Evolutionary conservation across 768 basidiomycete genomes (phyloP).

Genomic region (Boletus subcaerulescens): DNA sequence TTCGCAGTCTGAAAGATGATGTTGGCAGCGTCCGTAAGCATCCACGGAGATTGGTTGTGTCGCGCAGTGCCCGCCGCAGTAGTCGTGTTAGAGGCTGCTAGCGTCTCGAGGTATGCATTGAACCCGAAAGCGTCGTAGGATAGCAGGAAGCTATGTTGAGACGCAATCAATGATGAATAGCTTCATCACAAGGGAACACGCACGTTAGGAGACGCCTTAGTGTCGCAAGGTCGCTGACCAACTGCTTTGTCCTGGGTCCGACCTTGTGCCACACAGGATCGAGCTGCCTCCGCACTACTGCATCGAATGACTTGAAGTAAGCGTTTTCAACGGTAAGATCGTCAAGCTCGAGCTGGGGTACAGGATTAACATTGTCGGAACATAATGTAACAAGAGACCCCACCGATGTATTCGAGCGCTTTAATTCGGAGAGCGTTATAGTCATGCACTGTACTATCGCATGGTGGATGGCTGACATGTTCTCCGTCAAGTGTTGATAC

Average conservation of each 20-base stretch:
- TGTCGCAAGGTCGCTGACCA: slow-evolving; percentile 84
- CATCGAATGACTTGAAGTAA: slow-evolving; percentile 91
- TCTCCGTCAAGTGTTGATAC: slow-evolving; percentile 77
- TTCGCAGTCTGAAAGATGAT: slow-evolving; percentile 79
- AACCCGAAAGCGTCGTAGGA: slow-evolving; percentile 91
- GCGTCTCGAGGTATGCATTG: slow-evolving; percentile 86
- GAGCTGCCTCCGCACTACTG: slow-evolving; percentile 81
- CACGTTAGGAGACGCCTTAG: slow-evolving; percentile 80
- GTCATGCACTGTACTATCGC: slow-evolving; percentile 95
- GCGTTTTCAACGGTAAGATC: slow-evolving; percentile 91
- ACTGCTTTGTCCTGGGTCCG: slow-evolving; percentile 85
- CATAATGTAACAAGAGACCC: slow-evolving; percentile 1
- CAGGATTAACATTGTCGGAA: background rate
- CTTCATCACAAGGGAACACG: slow-evolving; percentile 23
- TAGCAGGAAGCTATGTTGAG: slow-evolving; percentile 55
- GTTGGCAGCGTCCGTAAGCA: slow-evolving; percentile 89
- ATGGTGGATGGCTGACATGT: slow-evolving; percentile 90
- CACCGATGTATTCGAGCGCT: slow-evolving; percentile 77
- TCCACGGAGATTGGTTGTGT: slow-evolving; percentile 80
- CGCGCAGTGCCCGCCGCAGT: slow-evolving; percentile 50
- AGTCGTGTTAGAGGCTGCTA: slow-evolving; percentile 62
- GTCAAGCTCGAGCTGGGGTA: slow-evolving; percentile 83
- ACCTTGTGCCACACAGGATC: slow-evolving; percentile 98
- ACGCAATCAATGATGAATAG: background rate
- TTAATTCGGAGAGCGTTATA: slow-evolving; percentile 83